Base-by-base conservation (phyloP, 805 yeast species). In the Soucietia sequanensis region DNA sequence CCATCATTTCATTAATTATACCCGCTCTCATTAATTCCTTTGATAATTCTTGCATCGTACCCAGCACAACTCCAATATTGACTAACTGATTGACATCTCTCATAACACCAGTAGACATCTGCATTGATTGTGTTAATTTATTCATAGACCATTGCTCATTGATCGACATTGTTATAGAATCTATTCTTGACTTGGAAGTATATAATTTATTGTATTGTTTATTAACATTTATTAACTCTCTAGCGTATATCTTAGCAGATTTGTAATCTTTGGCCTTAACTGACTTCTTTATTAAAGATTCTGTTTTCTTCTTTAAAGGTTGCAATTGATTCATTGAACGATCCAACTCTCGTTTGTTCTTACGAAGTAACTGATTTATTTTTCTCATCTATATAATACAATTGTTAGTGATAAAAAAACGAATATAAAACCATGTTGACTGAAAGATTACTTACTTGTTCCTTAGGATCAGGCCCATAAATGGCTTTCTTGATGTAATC, bases 401-500 rank as follows among this genome's bases (percentile, higher is more conserved):
- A 24, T 35, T 25, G 23, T 37, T 27, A 30, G 4, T 9, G 10
- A 14, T 23, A n/a, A n/a, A n/a, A n/a, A n/a, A n/a, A 8, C 17
- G 15, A 14, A 16, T 7, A 18, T 18, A 25, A 11, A 9, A 27
- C 14, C 23, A 19, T 30, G 14, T 17, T 12, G 12, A 7, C 15
- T 11, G 4, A 13, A 4, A 9, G 11, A n/a, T 12, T 9, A 66
- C 76, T 32, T 58, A 72, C 81, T 51, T 84, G 95, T 51, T 87
- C 98, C 52, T 83, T 82, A 27, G 97, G 96, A 54, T 90, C 96
- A 0, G 98, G 97, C 0, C 99, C 99, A 84, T 95, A 91, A 24
- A 91, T 81, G 4, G 90, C 85, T 55, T 82, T 81, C 64, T 87
- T 90, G 22, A 91, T 58, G 56, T 72, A 83, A 54, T 91, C 88